These are phyloP conservation scores for Penicillium soppii DNA, from an alignment of 495 filamentous ascomycete species.

Conservation along the genomic window DNA sequence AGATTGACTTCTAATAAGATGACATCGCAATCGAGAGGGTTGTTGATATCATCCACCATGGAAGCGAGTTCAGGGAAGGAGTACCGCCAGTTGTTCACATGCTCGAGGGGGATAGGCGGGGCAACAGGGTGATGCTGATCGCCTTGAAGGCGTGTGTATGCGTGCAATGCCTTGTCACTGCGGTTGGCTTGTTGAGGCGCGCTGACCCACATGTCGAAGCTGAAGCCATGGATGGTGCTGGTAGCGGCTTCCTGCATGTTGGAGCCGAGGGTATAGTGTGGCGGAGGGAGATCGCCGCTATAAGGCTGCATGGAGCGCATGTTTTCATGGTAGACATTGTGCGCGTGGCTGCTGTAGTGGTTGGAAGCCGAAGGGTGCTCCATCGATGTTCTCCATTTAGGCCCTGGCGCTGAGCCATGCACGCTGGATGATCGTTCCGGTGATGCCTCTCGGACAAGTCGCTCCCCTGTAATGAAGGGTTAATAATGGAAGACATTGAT, in stretches of 20 bases:
- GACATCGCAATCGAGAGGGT: slow-evolving; percentile 44
- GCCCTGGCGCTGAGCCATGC: slow-evolving; percentile 33
- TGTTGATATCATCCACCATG: slow-evolving; percentile 35
- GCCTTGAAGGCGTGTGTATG: slow-evolving; percentile 50
- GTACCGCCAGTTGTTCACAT: slow-evolving; percentile 42
- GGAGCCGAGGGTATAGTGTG: slow-evolving; percentile 37
- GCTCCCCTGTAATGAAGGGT: slow-evolving; percentile 32
- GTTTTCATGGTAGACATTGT: slow-evolving; percentile 33
- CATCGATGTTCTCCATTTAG: slow-evolving; percentile 41
- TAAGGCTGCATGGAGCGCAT: slow-evolving; percentile 37
- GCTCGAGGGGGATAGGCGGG: slow-evolving; percentile 42
- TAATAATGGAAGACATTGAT: slow-evolving; percentile 8
- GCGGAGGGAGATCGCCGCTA: slow-evolving; percentile 35
- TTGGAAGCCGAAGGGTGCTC: slow-evolving; percentile 35
- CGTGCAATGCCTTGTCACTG: slow-evolving; percentile 45
- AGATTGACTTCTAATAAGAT: slow-evolving; percentile 51
- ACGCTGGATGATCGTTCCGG: slow-evolving; percentile 34
- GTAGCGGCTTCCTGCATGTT: slow-evolving; percentile 33
- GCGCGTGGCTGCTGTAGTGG: slow-evolving; percentile 29
- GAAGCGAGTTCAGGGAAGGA: slow-evolving; percentile 46
- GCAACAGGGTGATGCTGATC: slow-evolving; percentile 37
- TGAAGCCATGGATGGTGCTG: slow-evolving; percentile 41
- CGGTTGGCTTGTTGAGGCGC: slow-evolving; percentile 40
- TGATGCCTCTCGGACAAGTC: slow-evolving; percentile 44
- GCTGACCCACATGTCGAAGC: slow-evolving; percentile 54